phyloP scores from a whole-genome alignment of 2,329 filamentous ascomycete genomes.

The Dothistroma pini region DNA sequence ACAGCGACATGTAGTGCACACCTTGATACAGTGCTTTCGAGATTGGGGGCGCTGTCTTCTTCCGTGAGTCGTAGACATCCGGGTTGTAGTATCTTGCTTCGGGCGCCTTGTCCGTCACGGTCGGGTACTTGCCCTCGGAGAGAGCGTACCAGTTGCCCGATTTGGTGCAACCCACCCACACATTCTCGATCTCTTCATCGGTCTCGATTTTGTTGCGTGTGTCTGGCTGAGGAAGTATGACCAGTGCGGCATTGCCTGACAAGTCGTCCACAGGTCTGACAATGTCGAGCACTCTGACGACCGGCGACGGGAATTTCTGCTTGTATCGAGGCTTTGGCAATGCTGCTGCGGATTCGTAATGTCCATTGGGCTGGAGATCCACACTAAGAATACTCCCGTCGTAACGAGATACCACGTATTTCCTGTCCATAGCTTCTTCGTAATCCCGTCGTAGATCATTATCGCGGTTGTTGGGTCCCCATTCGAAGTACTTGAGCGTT shows the following conservation, averaged over 20 bases:
- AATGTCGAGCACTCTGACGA: slow-evolving; percentile 33
- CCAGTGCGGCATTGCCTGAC: slow-evolving; percentile 65
- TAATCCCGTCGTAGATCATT: slow-evolving; percentile 84
- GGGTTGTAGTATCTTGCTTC: slow-evolving; percentile 56
- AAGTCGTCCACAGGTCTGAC: slow-evolving; percentile 59
- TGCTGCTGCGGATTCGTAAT: slow-evolving; percentile 29
- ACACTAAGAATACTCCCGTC: slow-evolving; percentile 82
- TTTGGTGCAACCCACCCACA: slow-evolving; percentile 84
- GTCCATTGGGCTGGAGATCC: slow-evolving; percentile 51
- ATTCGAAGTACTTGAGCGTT: slow-evolving; percentile 89
- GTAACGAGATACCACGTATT: slow-evolving; percentile 82
- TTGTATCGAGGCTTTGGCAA: slow-evolving; percentile 23
- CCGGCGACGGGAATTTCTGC: slow-evolving; percentile 34
- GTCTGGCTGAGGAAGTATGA: slow-evolving; percentile 77
- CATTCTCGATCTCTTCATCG: slow-evolving; percentile 38
- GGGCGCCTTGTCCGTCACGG: slow-evolving; percentile 68
- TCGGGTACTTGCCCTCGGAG: slow-evolving; percentile 79
- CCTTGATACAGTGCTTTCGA: slow-evolving; percentile 27
- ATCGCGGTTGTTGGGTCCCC: slow-evolving; percentile 89
- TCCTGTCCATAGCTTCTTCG: slow-evolving; percentile 72
- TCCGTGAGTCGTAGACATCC: slow-evolving; percentile 36
- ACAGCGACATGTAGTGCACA: slow-evolving; percentile 29
- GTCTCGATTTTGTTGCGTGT: slow-evolving; percentile 8
- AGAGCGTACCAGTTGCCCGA: slow-evolving; percentile 91
- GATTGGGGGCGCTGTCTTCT: slow-evolving; percentile 27